phyloP scores from a whole-genome alignment of 1,284 basidiomycete genomes.

The Malassezia sympodialis region DNA sequence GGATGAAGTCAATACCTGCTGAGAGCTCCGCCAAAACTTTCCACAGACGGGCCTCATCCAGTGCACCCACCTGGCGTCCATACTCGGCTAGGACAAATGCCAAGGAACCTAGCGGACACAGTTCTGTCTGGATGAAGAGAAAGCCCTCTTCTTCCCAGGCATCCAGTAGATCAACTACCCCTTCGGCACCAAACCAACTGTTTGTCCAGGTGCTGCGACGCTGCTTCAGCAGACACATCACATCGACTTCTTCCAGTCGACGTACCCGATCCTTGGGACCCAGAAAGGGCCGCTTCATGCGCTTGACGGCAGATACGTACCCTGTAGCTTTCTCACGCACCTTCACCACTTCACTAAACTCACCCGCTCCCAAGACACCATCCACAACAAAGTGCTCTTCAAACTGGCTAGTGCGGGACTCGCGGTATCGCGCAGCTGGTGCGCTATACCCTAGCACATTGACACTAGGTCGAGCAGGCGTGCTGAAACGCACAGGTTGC shows the following conservation, averaged over 20 bases:
- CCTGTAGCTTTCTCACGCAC: slow-evolving; percentile 62
- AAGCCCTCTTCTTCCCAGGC: slow-evolving; percentile 92
- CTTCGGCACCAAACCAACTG: slow-evolving; percentile 57
- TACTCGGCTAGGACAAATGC: slow-evolving; percentile 86
- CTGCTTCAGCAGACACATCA: slow-evolving; percentile 63
- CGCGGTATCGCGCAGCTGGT: slow-evolving; percentile 10
- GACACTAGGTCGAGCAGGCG: neutral
- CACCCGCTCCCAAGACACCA: slow-evolving; percentile 76
- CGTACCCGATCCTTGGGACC: slow-evolving; percentile 75
- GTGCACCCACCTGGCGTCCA: slow-evolving; percentile 64
- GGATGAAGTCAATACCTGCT: slow-evolving; percentile 70
- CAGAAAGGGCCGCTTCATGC: slow-evolving; percentile 75
- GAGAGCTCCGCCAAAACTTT: slow-evolving; percentile 86
- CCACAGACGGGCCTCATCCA: slow-evolving; percentile 92
- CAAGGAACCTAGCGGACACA: slow-evolving; percentile 85
- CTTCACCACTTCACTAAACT: slow-evolving; percentile 89
- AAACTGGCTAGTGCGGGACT: slow-evolving; percentile 21
- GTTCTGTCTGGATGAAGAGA: slow-evolving; percentile 85
- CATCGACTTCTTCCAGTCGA: slow-evolving; percentile 87
- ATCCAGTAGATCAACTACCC: slow-evolving; percentile 75
- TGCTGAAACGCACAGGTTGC: slow-evolving; percentile 3
- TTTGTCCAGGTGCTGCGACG: slow-evolving; percentile 19
- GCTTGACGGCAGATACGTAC: slow-evolving; percentile 78
- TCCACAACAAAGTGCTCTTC: slow-evolving; percentile 60
- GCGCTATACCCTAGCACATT: slow-evolving; percentile 5